Percentiles rank a stretch among this genome's conserved stretches.
These are phyloP conservation scores for Choricystis sp. DNA, from an alignment of 139 green algal species.

Conservation along the genomic window DNA sequence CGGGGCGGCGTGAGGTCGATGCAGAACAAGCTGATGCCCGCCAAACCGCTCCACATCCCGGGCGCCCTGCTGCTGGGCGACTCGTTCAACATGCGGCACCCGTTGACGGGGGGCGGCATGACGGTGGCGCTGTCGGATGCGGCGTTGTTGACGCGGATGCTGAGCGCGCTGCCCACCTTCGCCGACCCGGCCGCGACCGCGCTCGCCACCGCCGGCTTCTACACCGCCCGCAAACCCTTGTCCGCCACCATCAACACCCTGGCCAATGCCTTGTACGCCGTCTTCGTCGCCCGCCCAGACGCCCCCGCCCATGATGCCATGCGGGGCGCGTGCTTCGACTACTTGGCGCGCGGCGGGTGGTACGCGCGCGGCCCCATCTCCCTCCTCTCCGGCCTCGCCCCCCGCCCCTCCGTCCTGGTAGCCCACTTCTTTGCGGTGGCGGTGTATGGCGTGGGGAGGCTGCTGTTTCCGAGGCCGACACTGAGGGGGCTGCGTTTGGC, in stretches of 20 bases:
- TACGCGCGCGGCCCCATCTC: slow-evolving; percentile 51
- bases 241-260: slow-evolving; percentile 97
- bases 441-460: slow-evolving; percentile 69
- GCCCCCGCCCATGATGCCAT: slow-evolving; percentile 83
- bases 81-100: slow-evolving; percentile 98
- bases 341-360: slow-evolving; percentile 74
- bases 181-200: slow-evolving; percentile 48
- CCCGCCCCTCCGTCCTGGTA: slow-evolving; percentile 69
- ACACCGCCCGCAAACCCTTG: slow-evolving; percentile 70
- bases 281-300: slow-evolving; percentile 6
- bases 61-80: slow-evolving; percentile 89
- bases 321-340: slow-evolving; percentile 94
- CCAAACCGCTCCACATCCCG: slow-evolving; percentile 50
- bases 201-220: slow-evolving; percentile 60
- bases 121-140: slow-evolving; percentile 88
- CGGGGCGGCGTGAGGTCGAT: slow-evolving; percentile 49
- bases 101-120: slow-evolving; percentile 78
- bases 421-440: slow-evolving; percentile 95
- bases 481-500: slow-evolving; percentile 34
- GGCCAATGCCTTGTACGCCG: slow-evolving; percentile 90
- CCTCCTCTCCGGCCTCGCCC: slow-evolving; percentile 80
- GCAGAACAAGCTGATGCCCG: slow-evolving; percentile 83
- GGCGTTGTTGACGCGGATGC: slow-evolving; percentile 33
- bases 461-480: slow-evolving; percentile 69
- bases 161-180: background rate